Evolutionary conservation across 306 rosid genomes (phyloP).

Genomic region (Phaseolus lunatus): DNA sequence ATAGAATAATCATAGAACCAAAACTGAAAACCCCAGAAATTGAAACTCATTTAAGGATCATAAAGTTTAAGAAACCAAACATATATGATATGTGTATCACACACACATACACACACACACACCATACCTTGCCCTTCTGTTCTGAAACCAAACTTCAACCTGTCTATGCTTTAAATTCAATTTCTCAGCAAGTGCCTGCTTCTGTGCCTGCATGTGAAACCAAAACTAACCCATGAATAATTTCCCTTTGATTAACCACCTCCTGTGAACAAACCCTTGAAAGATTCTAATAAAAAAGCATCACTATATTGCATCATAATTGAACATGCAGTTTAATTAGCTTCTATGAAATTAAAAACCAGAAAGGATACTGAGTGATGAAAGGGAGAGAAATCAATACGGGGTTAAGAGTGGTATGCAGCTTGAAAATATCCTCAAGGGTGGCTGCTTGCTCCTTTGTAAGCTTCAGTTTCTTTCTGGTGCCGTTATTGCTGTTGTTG

Average conservation of each 20-base stretch:
- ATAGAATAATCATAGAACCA: not conserved
- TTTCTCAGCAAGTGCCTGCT: constrained; percentile 67
- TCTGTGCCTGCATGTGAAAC: constrained; percentile 64
- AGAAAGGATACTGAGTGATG: not conserved
- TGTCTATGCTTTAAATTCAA: constrained; percentile 77
- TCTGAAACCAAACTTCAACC: constrained; percentile 93
- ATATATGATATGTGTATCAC: not conserved
- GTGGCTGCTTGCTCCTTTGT: constrained; percentile 68
- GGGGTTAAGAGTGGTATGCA: constrained; percentile 61
- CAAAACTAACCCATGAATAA: constrained; percentile 17
- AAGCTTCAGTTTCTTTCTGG: constrained; percentile 79
- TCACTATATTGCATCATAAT: not conserved
- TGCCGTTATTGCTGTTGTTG: constrained; percentile 29
- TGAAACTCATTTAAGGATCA: not conserved
- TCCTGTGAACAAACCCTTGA: not conserved
- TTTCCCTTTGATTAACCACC: not conserved
- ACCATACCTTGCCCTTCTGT: constrained; percentile 82
- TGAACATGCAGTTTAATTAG: constrained; percentile 19
- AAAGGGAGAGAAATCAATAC: constrained; percentile 42
- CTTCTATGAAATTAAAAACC: constrained; percentile 14
- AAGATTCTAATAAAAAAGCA: not conserved
- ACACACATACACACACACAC: not conserved
- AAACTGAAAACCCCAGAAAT: constrained; percentile 13
- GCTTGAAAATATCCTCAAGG: constrained; percentile 76
- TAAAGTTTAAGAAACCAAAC: not conserved